These are phyloP conservation scores for Aspergillus versicolor DNA, from an alignment of 2,329 filamentous ascomycete genomes.

Conservation along the genomic window DNA sequence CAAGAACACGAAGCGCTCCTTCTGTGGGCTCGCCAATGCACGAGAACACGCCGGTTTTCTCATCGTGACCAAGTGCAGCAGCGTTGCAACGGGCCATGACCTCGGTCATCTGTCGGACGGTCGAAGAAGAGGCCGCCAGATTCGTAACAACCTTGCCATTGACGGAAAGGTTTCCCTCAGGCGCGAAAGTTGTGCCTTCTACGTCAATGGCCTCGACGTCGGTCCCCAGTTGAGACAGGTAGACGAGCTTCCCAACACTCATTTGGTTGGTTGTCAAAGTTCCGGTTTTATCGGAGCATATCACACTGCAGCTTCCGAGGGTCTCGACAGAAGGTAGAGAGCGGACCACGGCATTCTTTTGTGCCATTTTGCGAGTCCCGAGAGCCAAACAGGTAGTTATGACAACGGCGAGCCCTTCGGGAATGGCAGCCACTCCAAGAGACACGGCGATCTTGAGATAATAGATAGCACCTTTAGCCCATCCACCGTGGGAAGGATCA, in stretches of 20 bases:
- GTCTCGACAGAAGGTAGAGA: constrained; percentile 97
- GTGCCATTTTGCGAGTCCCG: constrained; percentile 97
- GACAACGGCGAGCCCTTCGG: constrained; percentile 94
- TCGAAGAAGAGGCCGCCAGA: constrained; percentile 69
- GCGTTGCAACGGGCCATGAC: constrained; percentile 82
- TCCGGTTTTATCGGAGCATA: constrained; percentile 99
- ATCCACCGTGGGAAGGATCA: constrained; percentile 88
- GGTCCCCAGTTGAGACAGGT: constrained; percentile 70
- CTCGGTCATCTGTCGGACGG: constrained; percentile 74
- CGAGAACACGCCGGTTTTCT: constrained; percentile 69
- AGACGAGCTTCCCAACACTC: constrained; percentile 93
- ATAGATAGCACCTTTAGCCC: constrained; percentile 97
- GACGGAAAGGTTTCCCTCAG: constrained; percentile 70
- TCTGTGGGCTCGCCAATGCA: constrained; percentile 94
- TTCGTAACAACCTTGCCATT: constrained; percentile 69
- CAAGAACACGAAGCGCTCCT: constrained; percentile 83
- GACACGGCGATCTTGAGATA: constrained; percentile 99
- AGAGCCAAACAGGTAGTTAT: constrained; percentile 98
- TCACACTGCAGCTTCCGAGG: constrained; percentile 96
- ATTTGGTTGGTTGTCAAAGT: constrained; percentile 99
- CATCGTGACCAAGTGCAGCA: constrained; percentile 76
- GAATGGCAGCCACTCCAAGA: constrained; percentile 94
- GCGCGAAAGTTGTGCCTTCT: constrained; percentile 88
- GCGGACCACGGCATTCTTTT: constrained; percentile 95
- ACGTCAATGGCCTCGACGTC: constrained; percentile 84